phyloP scores from a whole-genome alignment of 2,329 filamentous ascomycete species.

The Cordyceps sp. region DNA sequence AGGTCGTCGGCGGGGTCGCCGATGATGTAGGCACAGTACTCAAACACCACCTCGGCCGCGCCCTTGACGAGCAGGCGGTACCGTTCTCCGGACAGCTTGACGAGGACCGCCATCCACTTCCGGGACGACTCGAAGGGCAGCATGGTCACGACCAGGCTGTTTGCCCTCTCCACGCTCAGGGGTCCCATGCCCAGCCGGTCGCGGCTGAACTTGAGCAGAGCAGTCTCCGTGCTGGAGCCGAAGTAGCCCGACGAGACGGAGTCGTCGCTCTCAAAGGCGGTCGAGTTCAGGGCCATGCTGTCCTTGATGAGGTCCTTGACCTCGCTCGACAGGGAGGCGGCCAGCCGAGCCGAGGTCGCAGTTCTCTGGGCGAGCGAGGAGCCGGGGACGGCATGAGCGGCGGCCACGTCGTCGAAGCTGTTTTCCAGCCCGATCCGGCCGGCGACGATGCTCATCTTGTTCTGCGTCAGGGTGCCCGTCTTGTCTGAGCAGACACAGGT shows the following conservation, averaged over 20 bases:
- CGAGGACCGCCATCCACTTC: conserved; percentile 39
- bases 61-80: conserved; percentile 40
- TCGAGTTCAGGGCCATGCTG: conserved; percentile 30
- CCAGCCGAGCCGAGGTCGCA: conserved; percentile 12
- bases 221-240: conserved; percentile 39
- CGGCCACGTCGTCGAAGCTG: conserved; percentile 21
- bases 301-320: conserved; percentile 20
- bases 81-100: conserved; percentile 25
- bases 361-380: conserved; percentile 7
- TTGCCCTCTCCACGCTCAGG: conserved; percentile 27
- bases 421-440: conserved; percentile 31
- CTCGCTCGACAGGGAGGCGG: conserved; percentile 14
- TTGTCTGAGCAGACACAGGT: conserved; percentile 51
- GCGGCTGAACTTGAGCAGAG: conserved; percentile 30
- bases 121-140: conserved; percentile 36
- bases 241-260: conserved; percentile 22
- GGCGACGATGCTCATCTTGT: conserved; percentile 44
- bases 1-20: conserved; percentile 24
- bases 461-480: conserved; percentile 47
- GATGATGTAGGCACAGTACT: conserved; percentile 23
- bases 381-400: conserved; percentile 7
- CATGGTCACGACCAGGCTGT: conserved; percentile 27
- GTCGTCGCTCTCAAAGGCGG: conserved; percentile 32
- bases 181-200: conserved; percentile 29
- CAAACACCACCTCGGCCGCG: conserved; percentile 37